Evolutionary conservation across 495 filamentous ascomycete genomes (phyloP), one percentile per base, ranked within the genome.

Genomic region (Amorphotheca resinae): DNA sequence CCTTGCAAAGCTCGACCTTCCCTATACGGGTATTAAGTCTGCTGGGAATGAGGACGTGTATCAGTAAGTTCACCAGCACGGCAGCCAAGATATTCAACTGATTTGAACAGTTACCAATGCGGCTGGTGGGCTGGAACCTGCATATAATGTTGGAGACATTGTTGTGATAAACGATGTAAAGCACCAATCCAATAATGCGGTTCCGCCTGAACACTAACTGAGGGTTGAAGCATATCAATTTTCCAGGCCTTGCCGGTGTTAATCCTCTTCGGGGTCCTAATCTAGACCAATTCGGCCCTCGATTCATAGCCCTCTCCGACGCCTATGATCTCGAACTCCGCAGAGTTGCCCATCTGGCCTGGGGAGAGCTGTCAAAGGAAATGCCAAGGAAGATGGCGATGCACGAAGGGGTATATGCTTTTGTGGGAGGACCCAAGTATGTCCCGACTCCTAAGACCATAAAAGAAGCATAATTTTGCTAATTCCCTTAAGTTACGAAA

Each of bases 401-500:
- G 42, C 78, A 81, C 44, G 82, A 87, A 57, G 82, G 82, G 3
- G 71, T 84, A 0, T 87, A 86, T 62, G 80, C 79, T 2, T 87
- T 77, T 53, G 78, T 83, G 26, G 72, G 69, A 26, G 82, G 82
- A 11, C 82, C 82, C 40, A 80, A 69, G 71, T 80, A 49, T 56
- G 55, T 28, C 26, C 16, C 1, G 9, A n/a, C n/a, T n/a, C n/a
- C n/a, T n/a, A 17, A 18, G n/a, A n/a, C n/a, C 12, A 4, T 9
- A 30, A 21, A 11, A 33, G 6, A 15, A n/a, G 17, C n/a, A 30
- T 33, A 15, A 28, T 3, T n/a, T 26, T 41, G 40, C 31, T 48
- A 17, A 49, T 38, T 23, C 3, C 32, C 21, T 28, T 28, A 51
- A 81, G 76, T 40, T 84, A 83, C 58, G 82, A 87, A 53, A 87